Evolutionary conservation across 768 basidiomycete genomes (phyloP).

Genomic region (Hygrocybe punicea): DNA sequence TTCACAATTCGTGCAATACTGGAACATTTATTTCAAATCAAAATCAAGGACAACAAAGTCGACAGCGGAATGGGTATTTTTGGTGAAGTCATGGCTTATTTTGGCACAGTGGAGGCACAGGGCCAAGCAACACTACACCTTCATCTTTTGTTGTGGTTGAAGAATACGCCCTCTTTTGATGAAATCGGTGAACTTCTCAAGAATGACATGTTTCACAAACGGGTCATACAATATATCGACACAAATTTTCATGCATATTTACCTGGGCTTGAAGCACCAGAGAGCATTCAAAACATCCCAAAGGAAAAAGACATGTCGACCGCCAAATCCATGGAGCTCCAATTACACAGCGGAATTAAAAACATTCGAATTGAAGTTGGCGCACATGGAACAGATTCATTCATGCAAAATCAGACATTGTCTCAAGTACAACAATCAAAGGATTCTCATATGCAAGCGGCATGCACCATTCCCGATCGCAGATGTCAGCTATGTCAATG

Average conservation of each 20-base stretch:
- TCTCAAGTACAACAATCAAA: slow-evolving; percentile 7
- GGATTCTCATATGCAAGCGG: slow-evolving; percentile 40
- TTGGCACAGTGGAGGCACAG: slow-evolving; percentile 41
- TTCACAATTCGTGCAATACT: slow-evolving; percentile 32
- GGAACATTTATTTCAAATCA: slow-evolving; percentile 33
- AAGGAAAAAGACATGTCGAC: not conserved
- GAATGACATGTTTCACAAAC: not conserved
- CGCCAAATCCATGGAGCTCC: not conserved
- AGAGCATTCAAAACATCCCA: not conserved
- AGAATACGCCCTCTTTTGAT: not conserved
- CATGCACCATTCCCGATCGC: slow-evolving; percentile 24
- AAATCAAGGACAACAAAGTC: not conserved
- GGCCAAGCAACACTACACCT: slow-evolving; percentile 41
- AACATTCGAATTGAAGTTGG: slow-evolving; percentile 7
- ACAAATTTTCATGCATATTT: not conserved
- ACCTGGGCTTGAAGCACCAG: not conserved
- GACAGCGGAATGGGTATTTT: slow-evolving; percentile 17
- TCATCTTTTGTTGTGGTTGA: slow-evolving; percentile 16
- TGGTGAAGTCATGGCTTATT: slow-evolving; percentile 11
- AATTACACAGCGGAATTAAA: no score
- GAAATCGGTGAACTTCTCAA: not conserved
- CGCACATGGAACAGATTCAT: slow-evolving; percentile 32
- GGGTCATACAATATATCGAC: not conserved
- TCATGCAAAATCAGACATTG: slow-evolving; percentile 27
- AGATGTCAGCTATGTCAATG: slow-evolving; percentile 16